These are phyloP conservation scores for Basipetospora chlamydospora DNA, from an alignment of 2,329 filamentous ascomycete genomes.

Conservation along the genomic window DNA sequence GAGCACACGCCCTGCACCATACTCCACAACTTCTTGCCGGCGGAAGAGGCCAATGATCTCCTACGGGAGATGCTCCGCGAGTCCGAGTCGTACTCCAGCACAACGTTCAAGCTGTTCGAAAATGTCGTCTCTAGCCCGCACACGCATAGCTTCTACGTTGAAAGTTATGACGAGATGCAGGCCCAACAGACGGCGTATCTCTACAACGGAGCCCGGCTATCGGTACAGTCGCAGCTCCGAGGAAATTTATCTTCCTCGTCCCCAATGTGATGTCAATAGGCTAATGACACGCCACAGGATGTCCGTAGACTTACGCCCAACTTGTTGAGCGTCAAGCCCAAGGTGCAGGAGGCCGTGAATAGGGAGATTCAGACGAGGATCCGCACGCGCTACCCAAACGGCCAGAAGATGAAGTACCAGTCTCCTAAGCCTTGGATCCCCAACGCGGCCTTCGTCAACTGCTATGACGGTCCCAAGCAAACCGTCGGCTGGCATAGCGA, in stretches of 20 bases:
- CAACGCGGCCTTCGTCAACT: slow-evolving; percentile 90
- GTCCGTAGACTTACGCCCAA: slow-evolving; percentile 63
- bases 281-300: slow-evolving; percentile 39
- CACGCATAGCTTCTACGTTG: slow-evolving; percentile 71
- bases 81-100: slow-evolving; percentile 52
- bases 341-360: slow-evolving; percentile 66
- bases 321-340: slow-evolving; percentile 52
- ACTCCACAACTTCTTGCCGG: slow-evolving; percentile 75
- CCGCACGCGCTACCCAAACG: slow-evolving; percentile 47
- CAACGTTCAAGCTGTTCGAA: slow-evolving; percentile 77
- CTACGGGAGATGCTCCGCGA: slow-evolving; percentile 64
- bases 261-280: too few relatives aligned
- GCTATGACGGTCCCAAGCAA: slow-evolving; percentile 69
- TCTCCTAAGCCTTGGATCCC: slow-evolving; percentile 60
- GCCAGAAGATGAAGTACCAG: slow-evolving; percentile 65
- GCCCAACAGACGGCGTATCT: slow-evolving; percentile 66
- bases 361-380: slow-evolving; percentile 60
- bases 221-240: too few relatives aligned
- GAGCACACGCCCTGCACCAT: slow-evolving; percentile 80
- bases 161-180: slow-evolving; percentile 52
- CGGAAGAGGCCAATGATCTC: slow-evolving; percentile 56
- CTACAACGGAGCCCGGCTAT: slow-evolving; percentile 68
- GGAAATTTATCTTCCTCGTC: too few relatives aligned
- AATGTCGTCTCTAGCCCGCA: slow-evolving; percentile 75
- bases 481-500: slow-evolving; percentile 88